Evolutionary conservation across 225 moss, liverwort and hornwort genomes (phyloP).

Genomic region (Bryum argenteum): DNA sequence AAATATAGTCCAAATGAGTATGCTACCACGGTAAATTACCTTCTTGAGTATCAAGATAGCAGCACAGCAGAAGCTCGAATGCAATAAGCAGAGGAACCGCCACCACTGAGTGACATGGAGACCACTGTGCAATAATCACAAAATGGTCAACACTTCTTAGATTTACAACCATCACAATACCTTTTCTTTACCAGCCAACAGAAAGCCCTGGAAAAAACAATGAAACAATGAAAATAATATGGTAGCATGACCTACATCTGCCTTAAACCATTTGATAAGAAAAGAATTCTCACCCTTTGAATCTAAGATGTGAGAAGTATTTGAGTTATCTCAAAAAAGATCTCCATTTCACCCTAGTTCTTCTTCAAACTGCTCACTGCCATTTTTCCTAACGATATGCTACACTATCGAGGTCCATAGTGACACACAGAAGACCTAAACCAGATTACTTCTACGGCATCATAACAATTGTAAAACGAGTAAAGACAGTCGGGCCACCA

Average conservation of each 20-base stretch:
- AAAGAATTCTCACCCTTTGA: no score
- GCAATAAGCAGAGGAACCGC: conserved; percentile 88
- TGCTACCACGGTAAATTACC: conserved; percentile 38
- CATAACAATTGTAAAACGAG: conserved; percentile 6
- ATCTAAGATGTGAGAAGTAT: no score
- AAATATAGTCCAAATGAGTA: no score
- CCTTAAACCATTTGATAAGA: no score
- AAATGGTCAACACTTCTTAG: conserved; percentile 16
- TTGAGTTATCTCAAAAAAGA: no score
- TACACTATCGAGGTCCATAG: background rate
- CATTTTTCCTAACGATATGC: background rate
- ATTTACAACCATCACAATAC: background rate
- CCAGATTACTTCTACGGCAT: background rate
- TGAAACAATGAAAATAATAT: background rate
- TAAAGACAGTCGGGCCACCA: conserved; percentile 15
- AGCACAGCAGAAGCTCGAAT: conserved; percentile 95
- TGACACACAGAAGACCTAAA: background rate
- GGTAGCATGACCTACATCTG: no score
- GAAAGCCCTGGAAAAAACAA: conserved; percentile 9
- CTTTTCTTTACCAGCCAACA: conserved; percentile 13
- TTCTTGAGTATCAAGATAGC: conserved; percentile 81
- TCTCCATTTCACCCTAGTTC: background rate
- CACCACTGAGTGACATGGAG: conserved; percentile 96
- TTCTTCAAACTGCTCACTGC: background rate
- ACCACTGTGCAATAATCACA: conserved; percentile 74